Base-by-base conservation (phyloP, 495 filamentous ascomycete genomes). In the Hypoxylon cercidicola region DNA sequence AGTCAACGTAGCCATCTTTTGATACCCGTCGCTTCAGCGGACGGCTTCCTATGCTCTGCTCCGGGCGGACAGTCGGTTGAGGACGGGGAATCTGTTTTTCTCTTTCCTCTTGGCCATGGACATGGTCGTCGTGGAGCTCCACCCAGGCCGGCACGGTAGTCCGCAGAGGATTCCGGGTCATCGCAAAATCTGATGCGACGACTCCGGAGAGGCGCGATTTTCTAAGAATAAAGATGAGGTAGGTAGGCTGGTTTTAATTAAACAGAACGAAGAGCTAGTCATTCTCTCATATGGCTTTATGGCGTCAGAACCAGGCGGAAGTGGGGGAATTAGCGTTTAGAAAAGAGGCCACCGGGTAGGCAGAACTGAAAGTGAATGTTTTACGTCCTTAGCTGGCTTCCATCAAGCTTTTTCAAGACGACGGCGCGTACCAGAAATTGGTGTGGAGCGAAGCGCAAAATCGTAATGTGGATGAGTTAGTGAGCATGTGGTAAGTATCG, bases 1-100 rank as follows among this genome's bases (percentile, higher is more conserved):
- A 77, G 60, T 84, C 78, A 5, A 85, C 73, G 53, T 73, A 86
- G n/a, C 83, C 83, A 73, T 86, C 83, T 44, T 76, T 75, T 0
- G 83, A 86, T 5, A 84, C 73, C 44, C 82, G 75, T 44, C 81
- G 77, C 66, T 70, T 72, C 66, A 71, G 74, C 43, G 56, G 62
- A 20, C 58, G 61, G 21, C 18, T 72, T 25, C 65, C 60, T 52
- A 63, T 74, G 32, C 43, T 72, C 54, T 72, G 69, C 34, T 74
- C 71, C 15, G 71, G 71, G 37, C 52, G 62, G 40, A 63, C 56
- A 56, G 32, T 70, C 23, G 66, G 66, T 32, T 39, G 53, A 20
- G 71, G 71, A 47, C 56, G 59, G 4, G 57, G 57, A 18, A 68
- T 44, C 8, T 70, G 60, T 32, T 47, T 48, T 12, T 58, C 53